Conservation (phyloP, 148 eudicot genomes). For the Persicaria tinctoria region DNA sequence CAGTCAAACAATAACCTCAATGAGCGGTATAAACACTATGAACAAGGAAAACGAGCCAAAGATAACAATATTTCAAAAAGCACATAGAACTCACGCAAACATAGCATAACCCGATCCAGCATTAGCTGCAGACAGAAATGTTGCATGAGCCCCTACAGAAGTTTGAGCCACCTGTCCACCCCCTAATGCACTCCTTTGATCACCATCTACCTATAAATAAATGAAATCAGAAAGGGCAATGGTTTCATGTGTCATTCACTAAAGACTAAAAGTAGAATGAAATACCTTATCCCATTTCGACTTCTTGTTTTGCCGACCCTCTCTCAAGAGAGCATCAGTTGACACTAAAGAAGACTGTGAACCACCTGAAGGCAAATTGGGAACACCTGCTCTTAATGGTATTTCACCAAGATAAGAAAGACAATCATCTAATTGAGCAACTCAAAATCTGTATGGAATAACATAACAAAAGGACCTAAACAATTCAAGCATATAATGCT, state of each 20-base stretch:
- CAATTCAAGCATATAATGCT: background rate
- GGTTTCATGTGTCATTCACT: background rate
- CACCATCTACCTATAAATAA: conserved; percentile 71
- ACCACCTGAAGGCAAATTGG: conserved; percentile 36
- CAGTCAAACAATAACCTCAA: background rate
- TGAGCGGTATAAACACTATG: background rate
- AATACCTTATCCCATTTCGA: conserved; percentile 98
- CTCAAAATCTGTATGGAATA: background rate
- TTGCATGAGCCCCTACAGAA: conserved; percentile 49
- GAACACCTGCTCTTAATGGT: conserved; percentile 36
- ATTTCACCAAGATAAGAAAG: conserved; percentile 6
- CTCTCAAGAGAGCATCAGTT: conserved; percentile 46
- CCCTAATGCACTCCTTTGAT: conserved; percentile 37
- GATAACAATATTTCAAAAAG: background rate
- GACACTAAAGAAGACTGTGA: conserved; percentile 32
- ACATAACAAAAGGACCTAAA: background rate
- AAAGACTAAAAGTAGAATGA: background rate
- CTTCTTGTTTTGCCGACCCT: conserved; percentile 79
- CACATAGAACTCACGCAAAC: conserved; percentile 62
- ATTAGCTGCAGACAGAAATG: conserved; percentile 57
- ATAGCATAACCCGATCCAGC: conserved; percentile 83
- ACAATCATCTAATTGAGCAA: background rate
- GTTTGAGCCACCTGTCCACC: conserved; percentile 56
- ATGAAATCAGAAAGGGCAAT: background rate
- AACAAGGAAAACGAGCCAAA: conserved; percentile 6